phyloP scores from a whole-genome alignment of 1,284 basidiomycete species.

The Phellinidium pouzarii region DNA sequence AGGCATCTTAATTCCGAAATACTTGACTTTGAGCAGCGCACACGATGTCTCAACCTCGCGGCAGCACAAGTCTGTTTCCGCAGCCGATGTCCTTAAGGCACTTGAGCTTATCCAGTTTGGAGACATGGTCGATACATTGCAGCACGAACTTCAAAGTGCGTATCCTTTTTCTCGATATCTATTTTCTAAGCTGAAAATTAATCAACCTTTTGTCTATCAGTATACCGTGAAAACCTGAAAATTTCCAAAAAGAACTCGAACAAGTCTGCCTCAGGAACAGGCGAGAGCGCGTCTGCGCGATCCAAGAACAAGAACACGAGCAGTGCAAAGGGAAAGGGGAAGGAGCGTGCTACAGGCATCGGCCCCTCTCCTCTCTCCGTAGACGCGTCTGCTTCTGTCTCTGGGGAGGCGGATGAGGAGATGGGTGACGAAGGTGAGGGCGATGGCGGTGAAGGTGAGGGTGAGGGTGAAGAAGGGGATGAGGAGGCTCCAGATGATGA shows the following conservation, averaged over 20 bases:
- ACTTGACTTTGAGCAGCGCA: conserved; percentile 43
- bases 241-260: conserved; percentile 38
- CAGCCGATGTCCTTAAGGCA: conserved; percentile 83
- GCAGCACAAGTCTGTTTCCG: conserved; percentile 83
- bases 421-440: conserved; percentile 24
- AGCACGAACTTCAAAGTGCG: conserved; percentile 67
- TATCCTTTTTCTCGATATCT: conserved; percentile 13
- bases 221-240: conserved; percentile 53
- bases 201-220: conserved; percentile 28
- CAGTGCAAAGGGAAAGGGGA: conserved; percentile 31
- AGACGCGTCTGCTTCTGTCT: conserved; percentile 20
- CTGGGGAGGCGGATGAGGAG: conserved; percentile 20
- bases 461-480: conserved; percentile 17
- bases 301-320: conserved; percentile 24
- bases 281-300: conserved; percentile 22
- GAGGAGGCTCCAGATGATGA: conserved; percentile 19
- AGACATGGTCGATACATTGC: conserved; percentile 63
- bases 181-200: not conserved
- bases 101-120: conserved; percentile 77
- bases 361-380: conserved; percentile 20
- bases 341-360: conserved; percentile 22
- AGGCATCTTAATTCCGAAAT: not conserved
- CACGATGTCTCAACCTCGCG: conserved; percentile 82
- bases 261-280: not conserved
- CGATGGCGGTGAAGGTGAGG: conserved; percentile 23